Evolutionary conservation across 129 eudicot species (phyloP), one percentile per base, ranked within the genome.

Genomic region (Mikania micrantha): DNA sequence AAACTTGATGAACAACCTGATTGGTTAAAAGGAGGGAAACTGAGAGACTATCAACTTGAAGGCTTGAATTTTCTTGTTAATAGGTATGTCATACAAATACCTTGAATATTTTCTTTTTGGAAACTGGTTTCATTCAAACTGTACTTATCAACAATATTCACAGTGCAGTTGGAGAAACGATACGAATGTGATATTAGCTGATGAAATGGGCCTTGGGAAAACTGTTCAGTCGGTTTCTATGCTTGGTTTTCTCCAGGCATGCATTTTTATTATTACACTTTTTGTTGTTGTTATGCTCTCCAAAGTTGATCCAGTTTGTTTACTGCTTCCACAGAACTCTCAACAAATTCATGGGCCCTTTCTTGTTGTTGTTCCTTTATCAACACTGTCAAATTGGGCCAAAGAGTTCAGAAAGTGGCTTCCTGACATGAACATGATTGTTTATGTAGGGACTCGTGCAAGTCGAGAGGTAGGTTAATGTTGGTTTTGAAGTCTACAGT

Each of bases 151-250:
- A 40, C 80, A 76, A 53, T 60, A 75, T 67, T 63, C 82, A 64
- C 72, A 79, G 81, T 60, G 76, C 88, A 94, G 99, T 79, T 94
- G 99, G 99, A 85, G 97, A 80, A 94, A 90, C 56, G 95, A 94
- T 70, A 90, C 97, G 9, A 94, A 94, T 85, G 99, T 94, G 56
- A 94, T 94, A 77, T 81, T 94, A 77, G 99, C 97, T 29, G 97
- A 94, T 87, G 97, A 94, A 78, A 94, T 94, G 99, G 99, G 99
- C 59, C 99, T 94, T 72, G 99, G 99, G 16, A 94, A 94, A 85
- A 94, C 99, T 53, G 94, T 94, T 66, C 97, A 94, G 84, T 90
- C 97, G 11, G 97, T 90, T 81, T 94, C 99, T 36, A 94, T 94
- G 99, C 94, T 94, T 63, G 99, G 97, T 68, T 94, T 94, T 66